Evolutionary conservation across 2,329 filamentous ascomycete genomes (phyloP).

Genomic region (Aureobasidium mangrovei): DNA sequence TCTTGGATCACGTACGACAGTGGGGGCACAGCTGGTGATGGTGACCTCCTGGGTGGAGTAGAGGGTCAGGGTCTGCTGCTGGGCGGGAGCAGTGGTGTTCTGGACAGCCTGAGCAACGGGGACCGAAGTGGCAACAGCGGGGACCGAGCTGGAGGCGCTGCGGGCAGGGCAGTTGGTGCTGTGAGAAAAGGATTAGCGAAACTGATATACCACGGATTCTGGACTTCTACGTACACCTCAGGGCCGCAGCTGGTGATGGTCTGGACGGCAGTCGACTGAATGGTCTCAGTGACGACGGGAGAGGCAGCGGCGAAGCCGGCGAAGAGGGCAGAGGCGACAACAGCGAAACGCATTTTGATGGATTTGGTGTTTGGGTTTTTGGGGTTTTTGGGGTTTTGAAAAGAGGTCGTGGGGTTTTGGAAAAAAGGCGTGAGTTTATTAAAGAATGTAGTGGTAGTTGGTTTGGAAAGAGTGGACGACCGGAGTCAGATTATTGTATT

Average conservation of each 20-base stretch:
- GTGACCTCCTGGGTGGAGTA: slow-evolving; percentile 28
- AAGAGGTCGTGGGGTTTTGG: slow-evolving; percentile 13
- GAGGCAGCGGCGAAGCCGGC: slow-evolving; percentile 18
- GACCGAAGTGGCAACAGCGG: slow-evolving; percentile 1
- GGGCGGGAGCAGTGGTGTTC: slow-evolving; percentile 2
- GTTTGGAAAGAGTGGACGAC: slow-evolving; percentile 24
- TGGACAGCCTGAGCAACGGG: neutral
- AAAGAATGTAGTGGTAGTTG: slow-evolving; percentile 17
- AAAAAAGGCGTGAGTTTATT: slow-evolving; percentile 15
- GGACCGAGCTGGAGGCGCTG: neutral
- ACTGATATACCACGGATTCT: neutral
- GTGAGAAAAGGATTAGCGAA: slow-evolving; percentile 11
- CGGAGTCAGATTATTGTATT: slow-evolving; percentile 21
- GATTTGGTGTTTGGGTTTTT: slow-evolving; percentile 15
- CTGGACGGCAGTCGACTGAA: slow-evolving; percentile 16
- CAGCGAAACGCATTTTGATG: slow-evolving; percentile 25
- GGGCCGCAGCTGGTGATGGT: slow-evolving; percentile 18
- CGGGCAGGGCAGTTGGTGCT: slow-evolving; percentile 19
- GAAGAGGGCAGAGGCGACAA: slow-evolving; percentile 23
- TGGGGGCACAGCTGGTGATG: slow-evolving; percentile 32
- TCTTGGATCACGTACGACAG: slow-evolving; percentile 16
- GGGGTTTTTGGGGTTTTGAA: slow-evolving; percentile 15
- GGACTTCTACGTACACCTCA: neutral
- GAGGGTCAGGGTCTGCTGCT: slow-evolving; percentile 14
- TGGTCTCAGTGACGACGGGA: slow-evolving; percentile 12